Evolutionary conservation across 805 yeast genomes (phyloP), one percentile per base, ranked within the genome.

Genomic region (Lachancea lanzarotensis): DNA sequence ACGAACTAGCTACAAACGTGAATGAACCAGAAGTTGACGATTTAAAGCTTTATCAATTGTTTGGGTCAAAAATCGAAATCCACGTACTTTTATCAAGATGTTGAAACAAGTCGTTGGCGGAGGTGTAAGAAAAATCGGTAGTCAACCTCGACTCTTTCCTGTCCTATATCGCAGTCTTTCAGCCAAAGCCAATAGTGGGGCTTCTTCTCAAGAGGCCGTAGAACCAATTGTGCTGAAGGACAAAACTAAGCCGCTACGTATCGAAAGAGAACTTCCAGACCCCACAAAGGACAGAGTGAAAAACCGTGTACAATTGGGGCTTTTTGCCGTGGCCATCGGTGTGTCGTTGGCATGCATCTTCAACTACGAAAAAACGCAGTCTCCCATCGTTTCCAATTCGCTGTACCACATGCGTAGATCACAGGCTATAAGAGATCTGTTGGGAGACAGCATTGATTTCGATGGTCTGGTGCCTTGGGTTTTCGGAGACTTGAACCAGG

Each of bases 311-410:
- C 77, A 79, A 45, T 82, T 89, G 60, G 63, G 72, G 5, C 65
- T 67, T 2, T 84, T 84, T 58, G 65, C 74, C 38, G 62, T 69
- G 12, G 65, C 75, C 42, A 79, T 83, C 75, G 74, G 74, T 19
- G 65, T 72, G 3, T 67, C 82, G 1, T 66, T 83, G 40, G 69
- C 75, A 26, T 74, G 85, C 26, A 85, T 91, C 56, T 82, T 91
- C 75, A 90, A 93, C 70, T 90, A 91, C 66, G 98, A 93, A 63
- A 90, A 89, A 62, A 81, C 89, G 16, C 80, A 84, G 37, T 86
- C 96, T 12, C 97, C 98, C 1, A 76, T 91, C 47, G 84, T 91
- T 55, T 77, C 84, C 34, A 90, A 95, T 6, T 84, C 96, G 3
- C 69, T 93, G 62, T 89, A 87, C 64, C 84, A 87, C 51, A 67